Percentiles rank a stretch among this genome's conserved stretches.
phyloP scores from a whole-genome alignment of 495 filamentous ascomycete species.

The Hyaloscypha hepaticicola region DNA sequence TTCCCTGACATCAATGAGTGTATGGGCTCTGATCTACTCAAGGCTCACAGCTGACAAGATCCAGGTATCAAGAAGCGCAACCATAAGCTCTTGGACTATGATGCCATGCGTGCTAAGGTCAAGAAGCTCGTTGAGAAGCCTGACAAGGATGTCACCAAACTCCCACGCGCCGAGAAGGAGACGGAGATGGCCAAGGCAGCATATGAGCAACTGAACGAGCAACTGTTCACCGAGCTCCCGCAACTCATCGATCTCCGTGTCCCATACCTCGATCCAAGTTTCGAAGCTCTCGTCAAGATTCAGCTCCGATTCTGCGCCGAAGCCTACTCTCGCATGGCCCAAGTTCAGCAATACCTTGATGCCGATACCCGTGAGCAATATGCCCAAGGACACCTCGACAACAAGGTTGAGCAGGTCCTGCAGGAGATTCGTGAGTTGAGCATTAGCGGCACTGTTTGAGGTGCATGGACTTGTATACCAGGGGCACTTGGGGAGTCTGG shows the following conservation, averaged over 20 bases:
- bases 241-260: conserved; percentile 97
- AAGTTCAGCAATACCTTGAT: conserved; percentile 98
- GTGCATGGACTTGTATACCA: background rate
- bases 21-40: conserved; percentile 38
- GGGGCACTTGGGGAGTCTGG: conserved; percentile 18
- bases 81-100: conserved; percentile 97
- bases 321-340: conserved; percentile 94
- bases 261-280: conserved; percentile 92
- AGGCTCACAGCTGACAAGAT: conserved; percentile 10
- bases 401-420: conserved; percentile 89
- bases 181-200: conserved; percentile 87
- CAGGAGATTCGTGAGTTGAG: conserved; percentile 97
- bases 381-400: conserved; percentile 88
- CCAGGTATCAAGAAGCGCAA: conserved; percentile 94
- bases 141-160: conserved; percentile 94
- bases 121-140: conserved; percentile 97
- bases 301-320: conserved; percentile 97
- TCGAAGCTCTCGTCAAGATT: conserved; percentile 98
- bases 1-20: conserved; percentile 99
- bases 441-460: conserved; percentile 66
- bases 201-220: conserved; percentile 95
- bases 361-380: conserved; percentile 96
- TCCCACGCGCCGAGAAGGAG: conserved; percentile 92
- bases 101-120: conserved; percentile 90
- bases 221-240: conserved; percentile 89